Evolutionary conservation across 2,329 filamentous ascomycete species (phyloP).

Genomic region (Dothiorella sarmentorum): DNA sequence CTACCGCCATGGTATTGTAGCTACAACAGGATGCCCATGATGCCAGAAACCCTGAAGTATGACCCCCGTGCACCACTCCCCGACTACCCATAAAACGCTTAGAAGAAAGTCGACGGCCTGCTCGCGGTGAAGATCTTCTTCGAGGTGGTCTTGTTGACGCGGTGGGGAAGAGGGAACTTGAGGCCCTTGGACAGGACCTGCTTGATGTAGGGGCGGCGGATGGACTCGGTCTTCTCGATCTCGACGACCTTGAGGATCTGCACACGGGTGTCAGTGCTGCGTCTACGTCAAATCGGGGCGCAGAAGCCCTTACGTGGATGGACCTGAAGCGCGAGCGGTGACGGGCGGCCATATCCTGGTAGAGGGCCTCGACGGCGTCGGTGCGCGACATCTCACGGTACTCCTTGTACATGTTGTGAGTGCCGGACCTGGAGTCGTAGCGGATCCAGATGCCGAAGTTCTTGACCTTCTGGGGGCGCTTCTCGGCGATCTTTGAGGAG

Average conservation of each 20-base stretch:
- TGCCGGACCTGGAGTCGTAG: constrained; percentile 99
- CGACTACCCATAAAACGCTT: constrained; percentile 50
- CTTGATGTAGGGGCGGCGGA: constrained; percentile 99
- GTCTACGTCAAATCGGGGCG: not conserved
- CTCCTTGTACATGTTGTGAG: constrained; percentile 99
- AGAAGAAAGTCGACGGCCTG: constrained; percentile 97
- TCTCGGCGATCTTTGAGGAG: constrained; percentile 79
- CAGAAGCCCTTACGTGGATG: constrained; percentile 76
- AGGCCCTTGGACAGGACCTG: constrained; percentile 94
- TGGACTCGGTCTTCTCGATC: constrained; percentile 82
- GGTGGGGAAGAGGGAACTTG: constrained; percentile 98
- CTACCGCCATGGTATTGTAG: constrained; percentile 26
- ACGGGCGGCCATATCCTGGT: constrained; percentile 99
- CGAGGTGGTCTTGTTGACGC: constrained; percentile 74
- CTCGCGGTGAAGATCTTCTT: constrained; percentile 91
- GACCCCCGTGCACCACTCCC: constrained; percentile 34
- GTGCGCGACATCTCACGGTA: constrained; percentile 98
- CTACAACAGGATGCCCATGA: constrained; percentile 38
- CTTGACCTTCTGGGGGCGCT: constrained; percentile 99
- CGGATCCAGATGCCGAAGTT: constrained; percentile 99
- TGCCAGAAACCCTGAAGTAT: constrained; percentile 33
- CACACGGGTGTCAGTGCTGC: not conserved
- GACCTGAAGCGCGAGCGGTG: constrained; percentile 97
- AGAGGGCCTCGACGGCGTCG: constrained; percentile 92
- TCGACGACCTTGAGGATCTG: constrained; percentile 98